Evolutionary conservation across 129 eudicot genomes (phyloP).

Genomic region (Saussurea involucrata): DNA sequence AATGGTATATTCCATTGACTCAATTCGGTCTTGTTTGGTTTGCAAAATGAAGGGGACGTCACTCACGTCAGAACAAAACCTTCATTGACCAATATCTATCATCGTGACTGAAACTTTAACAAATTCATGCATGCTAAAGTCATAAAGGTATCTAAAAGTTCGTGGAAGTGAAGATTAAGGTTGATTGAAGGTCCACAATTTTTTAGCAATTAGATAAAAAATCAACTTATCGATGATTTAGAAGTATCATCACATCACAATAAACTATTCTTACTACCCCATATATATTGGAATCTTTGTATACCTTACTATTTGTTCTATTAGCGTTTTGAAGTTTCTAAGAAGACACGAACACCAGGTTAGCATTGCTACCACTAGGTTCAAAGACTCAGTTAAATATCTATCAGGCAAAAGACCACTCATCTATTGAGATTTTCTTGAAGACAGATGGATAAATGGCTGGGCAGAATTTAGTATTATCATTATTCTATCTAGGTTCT

Average conservation of each 20-base stretch:
- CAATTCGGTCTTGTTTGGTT: not conserved
- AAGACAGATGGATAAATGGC: constrained; percentile 1
- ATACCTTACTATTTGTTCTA: not conserved
- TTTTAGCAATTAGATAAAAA: not conserved
- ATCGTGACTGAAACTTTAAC: not conserved
- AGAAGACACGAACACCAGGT: not conserved
- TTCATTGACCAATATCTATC: not conserved
- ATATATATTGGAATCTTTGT: not conserved
- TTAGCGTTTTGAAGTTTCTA: not conserved
- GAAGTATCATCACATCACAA: too few species aligned
- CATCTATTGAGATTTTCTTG: not conserved
- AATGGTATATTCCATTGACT: not conserved
- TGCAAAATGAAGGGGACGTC: too few species aligned
- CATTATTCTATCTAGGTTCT: not conserved
- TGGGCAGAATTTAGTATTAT: not conserved
- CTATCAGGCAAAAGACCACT: not conserved
- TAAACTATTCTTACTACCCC: too few species aligned
- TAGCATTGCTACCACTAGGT: not conserved
- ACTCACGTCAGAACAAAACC: too few species aligned
- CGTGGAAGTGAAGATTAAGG: not conserved
- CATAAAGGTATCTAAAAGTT: not conserved
- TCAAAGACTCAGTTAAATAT: not conserved
- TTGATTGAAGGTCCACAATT: not conserved
- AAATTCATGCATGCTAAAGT: not conserved
- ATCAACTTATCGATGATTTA: not conserved